Percentiles rank a stretch among this genome's conserved stretches.
Evolutionary conservation across 73 alveolate genomes (phyloP).

Genomic region (Durusdinium trenchii): DNA sequence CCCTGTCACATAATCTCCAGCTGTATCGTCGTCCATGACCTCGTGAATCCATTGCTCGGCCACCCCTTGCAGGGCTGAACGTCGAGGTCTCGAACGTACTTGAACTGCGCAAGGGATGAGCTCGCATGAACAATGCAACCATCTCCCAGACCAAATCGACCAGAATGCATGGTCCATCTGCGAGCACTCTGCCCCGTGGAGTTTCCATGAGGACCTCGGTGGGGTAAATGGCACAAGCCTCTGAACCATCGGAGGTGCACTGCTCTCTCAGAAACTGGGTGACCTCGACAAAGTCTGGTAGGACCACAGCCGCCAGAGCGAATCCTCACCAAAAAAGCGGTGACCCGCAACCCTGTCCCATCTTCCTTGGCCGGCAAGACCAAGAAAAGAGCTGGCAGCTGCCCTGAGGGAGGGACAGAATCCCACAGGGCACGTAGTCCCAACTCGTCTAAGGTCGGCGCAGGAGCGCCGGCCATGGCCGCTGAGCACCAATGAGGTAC

Average conservation of each 20-base stretch:
- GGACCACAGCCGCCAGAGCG: not conserved
- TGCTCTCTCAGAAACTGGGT: not conserved
- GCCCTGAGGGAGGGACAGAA: not conserved
- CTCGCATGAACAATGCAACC: not conserved
- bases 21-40: conserved; percentile 2
- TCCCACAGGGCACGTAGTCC: not conserved
- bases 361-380: not conserved
- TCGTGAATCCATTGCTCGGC: not conserved
- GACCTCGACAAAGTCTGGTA: not conserved
- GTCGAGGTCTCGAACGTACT: not conserved
- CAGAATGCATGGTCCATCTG: not conserved
- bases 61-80: too few species aligned
- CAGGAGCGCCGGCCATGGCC: conserved; percentile 1
- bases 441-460: not conserved
- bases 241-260: too few species aligned
- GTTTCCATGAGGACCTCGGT: not conserved
- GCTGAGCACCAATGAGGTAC: conserved; percentile 3
- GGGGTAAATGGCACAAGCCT: too few species aligned
- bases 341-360: not conserved
- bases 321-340: not conserved
- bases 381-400: not conserved
- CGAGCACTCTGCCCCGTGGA: not conserved
- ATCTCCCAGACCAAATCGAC: not conserved
- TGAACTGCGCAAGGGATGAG: not conserved
- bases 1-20: conserved; percentile 17